phyloP scores from a whole-genome alignment of 2,329 filamentous ascomycete genomes.

The Alternaria tenuissima region DNA sequence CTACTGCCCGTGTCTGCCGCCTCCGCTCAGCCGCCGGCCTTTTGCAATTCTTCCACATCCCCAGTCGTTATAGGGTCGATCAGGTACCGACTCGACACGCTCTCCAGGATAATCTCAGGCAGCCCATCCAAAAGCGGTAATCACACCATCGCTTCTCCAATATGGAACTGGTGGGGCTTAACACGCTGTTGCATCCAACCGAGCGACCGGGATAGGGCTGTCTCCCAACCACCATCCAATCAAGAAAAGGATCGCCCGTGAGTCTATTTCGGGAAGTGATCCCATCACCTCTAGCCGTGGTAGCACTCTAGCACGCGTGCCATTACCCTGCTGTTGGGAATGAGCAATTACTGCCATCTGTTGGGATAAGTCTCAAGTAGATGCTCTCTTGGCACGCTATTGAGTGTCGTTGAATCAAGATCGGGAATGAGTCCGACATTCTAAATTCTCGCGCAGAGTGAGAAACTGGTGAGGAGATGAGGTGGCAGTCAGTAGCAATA shows the following conservation, averaged over 20 bases:
- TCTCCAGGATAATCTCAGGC: constrained; percentile 31
- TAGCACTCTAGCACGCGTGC: constrained; percentile 12
- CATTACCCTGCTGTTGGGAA: constrained; percentile 15
- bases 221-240: constrained; percentile 24
- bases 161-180: constrained; percentile 35
- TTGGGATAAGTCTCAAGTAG: constrained; percentile 14
- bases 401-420: neutral
- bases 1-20: constrained; percentile 20
- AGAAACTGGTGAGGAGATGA: neutral
- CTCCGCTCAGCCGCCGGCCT: neutral
- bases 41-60: constrained; percentile 14
- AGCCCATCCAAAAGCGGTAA: constrained; percentile 22
- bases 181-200: constrained; percentile 36
- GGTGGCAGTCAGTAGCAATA: neutral
- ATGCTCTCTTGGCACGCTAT: constrained; percentile 15
- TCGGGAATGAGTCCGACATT: neutral
- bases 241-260: constrained; percentile 26
- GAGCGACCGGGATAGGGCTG: constrained; percentile 36
- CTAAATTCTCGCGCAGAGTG: constrained; percentile 2
- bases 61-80: constrained; percentile 21
- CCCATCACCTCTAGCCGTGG: constrained; percentile 14
- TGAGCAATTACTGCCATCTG: constrained; percentile 12
- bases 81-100: constrained; percentile 11
- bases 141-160: constrained; percentile 20
- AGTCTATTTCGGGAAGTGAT: constrained; percentile 26